Conservation (phyloP, 768 basidiomycete species). For the Lyophyllum shimeji region DNA sequence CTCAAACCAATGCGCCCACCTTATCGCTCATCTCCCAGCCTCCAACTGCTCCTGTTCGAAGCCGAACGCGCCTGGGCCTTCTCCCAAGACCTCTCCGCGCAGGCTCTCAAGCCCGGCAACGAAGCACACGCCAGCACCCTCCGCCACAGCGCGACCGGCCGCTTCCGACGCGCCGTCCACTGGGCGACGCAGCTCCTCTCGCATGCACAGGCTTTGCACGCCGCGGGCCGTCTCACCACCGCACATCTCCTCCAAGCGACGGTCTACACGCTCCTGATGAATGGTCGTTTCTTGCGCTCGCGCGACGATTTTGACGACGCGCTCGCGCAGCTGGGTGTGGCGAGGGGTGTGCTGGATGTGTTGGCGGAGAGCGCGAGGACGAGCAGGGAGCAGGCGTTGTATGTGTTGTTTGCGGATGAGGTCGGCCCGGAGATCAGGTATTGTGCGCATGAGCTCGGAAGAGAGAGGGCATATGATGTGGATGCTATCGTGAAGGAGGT, state of each 20-base stretch:
- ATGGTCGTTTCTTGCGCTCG: slow-evolving; percentile 81
- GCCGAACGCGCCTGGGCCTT: slow-evolving; percentile 92
- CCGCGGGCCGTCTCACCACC: slow-evolving; percentile 49
- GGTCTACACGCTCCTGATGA: slow-evolving; percentile 76
- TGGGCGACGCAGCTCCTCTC: slow-evolving; percentile 80
- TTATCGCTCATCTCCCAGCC: slow-evolving; percentile 37
- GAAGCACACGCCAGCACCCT: slow-evolving; percentile 52
- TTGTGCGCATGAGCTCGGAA: slow-evolving; percentile 86
- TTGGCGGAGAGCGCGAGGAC: slow-evolving; percentile 63
- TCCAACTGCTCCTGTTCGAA: slow-evolving; percentile 85
- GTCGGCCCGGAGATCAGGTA: slow-evolving; percentile 90
- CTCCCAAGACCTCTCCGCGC: slow-evolving; percentile 71
- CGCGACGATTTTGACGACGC: slow-evolving; percentile 75
- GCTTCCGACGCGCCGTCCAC: slow-evolving; percentile 76
- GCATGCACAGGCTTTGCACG: slow-evolving; percentile 65
- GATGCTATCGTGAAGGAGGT: slow-evolving; percentile 71
- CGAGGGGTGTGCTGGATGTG: slow-evolving; percentile 69
- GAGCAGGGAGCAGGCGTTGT: slow-evolving; percentile 85
- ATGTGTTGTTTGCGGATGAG: slow-evolving; percentile 80
- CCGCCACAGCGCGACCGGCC: slow-evolving; percentile 73
- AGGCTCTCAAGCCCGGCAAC: slow-evolving; percentile 52
- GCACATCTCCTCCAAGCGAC: slow-evolving; percentile 66
- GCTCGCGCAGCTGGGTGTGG: slow-evolving; percentile 74
- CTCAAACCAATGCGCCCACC: not conserved
- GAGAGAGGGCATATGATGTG: slow-evolving; percentile 77